phyloP scores from a whole-genome alignment of 2,329 filamentous ascomycete species.

The Pseudohalonectria lignicola region DNA sequence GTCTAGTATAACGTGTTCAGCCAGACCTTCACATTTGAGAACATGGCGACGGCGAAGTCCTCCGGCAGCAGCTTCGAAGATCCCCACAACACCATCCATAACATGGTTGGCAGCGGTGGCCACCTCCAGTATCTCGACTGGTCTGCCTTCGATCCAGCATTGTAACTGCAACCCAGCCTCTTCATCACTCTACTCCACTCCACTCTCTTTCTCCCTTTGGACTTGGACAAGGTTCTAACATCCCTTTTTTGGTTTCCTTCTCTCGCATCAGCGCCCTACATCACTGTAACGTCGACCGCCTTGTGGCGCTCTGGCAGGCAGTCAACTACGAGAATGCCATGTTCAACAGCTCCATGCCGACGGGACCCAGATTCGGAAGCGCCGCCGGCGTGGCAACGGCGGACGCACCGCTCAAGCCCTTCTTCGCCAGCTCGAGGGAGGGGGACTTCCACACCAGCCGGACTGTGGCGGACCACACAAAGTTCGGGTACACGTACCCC shows the following conservation, averaged over 20 bases:
- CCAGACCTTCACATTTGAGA: slow-evolving; percentile 22
- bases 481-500: slow-evolving; percentile 29
- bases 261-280: slow-evolving; percentile 36
- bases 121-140: slow-evolving; percentile 25
- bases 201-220: neutral
- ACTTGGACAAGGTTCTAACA: too few species aligned
- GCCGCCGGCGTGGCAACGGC: slow-evolving; percentile 27
- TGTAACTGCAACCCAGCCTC: slow-evolving; percentile 19
- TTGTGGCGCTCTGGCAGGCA: slow-evolving; percentile 40
- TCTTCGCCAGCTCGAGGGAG: slow-evolving; percentile 23
- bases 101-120: slow-evolving; percentile 15
- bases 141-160: slow-evolving; percentile 34
- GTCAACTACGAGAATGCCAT: slow-evolving; percentile 23
- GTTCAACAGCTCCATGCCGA: slow-evolving; percentile 12
- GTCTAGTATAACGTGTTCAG: slow-evolving; percentile 31
- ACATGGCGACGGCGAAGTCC: slow-evolving; percentile 27
- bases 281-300: slow-evolving; percentile 48
- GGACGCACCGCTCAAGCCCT: slow-evolving; percentile 37
- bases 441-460: slow-evolving; percentile 30
- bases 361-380: slow-evolving; percentile 27
- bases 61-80: slow-evolving; percentile 28
- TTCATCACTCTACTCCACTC: neutral
- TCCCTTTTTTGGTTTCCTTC: too few species aligned
- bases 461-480: slow-evolving; percentile 15
- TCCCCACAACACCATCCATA: slow-evolving; percentile 31